Base-by-base conservation (phyloP, 2,329 filamentous ascomycete genomes). In the Aureobasidium uvarum region DNA sequence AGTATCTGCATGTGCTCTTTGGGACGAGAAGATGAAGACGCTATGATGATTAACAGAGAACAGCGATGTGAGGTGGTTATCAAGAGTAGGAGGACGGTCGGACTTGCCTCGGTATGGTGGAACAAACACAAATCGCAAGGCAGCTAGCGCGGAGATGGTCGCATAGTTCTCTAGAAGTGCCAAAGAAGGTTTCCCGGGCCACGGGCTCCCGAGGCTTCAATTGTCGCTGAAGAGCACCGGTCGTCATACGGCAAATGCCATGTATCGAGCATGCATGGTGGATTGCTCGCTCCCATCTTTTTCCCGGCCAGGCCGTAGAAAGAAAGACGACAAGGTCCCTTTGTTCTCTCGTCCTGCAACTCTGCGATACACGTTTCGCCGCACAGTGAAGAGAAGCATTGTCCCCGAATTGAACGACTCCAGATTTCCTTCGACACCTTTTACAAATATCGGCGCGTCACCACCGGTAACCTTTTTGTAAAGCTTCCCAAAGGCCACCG, bases 241-340 rank as follows among this genome's bases (percentile, higher is more conserved):
- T 52, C 59, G 46, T 62, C 59, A 52, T 62, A 41, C 59, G 59
- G 59, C 59, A 62, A 52, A 33, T 62, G 36, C 59, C 59, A 62
- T 62, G 45, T 50, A 62, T 51, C 25, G 55, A 43, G 39, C 52
- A 58, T 59, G 39, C 39, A 59, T 59, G 13, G 41, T 36, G 55
- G 23, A 59, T 46, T 46, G 55, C 55, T 33, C 25, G 39, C n/a
- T 59, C 28, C 41, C 41, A 62, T 62, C 46, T 62, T 62, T 51
- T 51, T 62, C 46, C 46, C 43, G 45, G 56, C 28, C 13, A 59
- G 25, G 43, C 38, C 23, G 46, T 52, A 52, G 36, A 52, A 16
- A 43, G 4, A 31, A 33, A 52, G 16, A 62, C 43, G 33, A 51
- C 58, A 20, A 50, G 45, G 23, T 50, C 58, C 23, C 7, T 50